Base-by-base conservation (phyloP, 306 rosid genomes). In the Quercus berberidifolia region DNA sequence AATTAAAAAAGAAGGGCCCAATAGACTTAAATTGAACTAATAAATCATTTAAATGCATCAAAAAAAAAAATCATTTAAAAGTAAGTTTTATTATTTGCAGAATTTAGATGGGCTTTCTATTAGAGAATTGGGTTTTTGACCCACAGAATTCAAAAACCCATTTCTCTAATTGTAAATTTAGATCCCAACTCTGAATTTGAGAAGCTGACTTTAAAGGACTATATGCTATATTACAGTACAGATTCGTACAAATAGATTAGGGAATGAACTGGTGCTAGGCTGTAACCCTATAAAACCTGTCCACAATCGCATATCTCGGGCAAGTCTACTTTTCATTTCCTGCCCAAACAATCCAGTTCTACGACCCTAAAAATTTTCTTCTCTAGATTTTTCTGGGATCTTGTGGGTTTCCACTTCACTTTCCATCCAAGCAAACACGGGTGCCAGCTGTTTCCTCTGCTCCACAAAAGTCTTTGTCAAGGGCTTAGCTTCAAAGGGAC, bases 251-350 rank as follows among this genome's bases (percentile, higher is more conserved):
- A 2, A 26, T 7, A 49, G 17, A 12, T 5, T 1, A 12, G 55
- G 11, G 43, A 6, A 72, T 75, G 84, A 75, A 75, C 84, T 81
- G 84, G 80, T 80, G 74, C 73, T 59, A 69, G 73, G 80, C 64
- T 81, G 80, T 18, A 31, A 31, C 6, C 51, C 49, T 67, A 15
- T 12, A 1, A 1, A 3, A 3, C 20, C 49, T 67, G 25, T 14
- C 70, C 21, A 3, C 71, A 28, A 6, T 18, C 46, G 1, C n/a
- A 31, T 3, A 68, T 10, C 72, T 68, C 20, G 69, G 69, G n/a
- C 69, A 63, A 14, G 38, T 63, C 41, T 63, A 14, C 41, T 21
- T 62, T 55, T 43, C 46, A 38, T 38, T 38, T 38, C 10, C 58
- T 71, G 20, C 58, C 35, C 74, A 5, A 20, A 38, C 46, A 38